phyloP scores from a whole-genome alignment of 177 flowering plant genomes.

The Vitis hybrid region DNA sequence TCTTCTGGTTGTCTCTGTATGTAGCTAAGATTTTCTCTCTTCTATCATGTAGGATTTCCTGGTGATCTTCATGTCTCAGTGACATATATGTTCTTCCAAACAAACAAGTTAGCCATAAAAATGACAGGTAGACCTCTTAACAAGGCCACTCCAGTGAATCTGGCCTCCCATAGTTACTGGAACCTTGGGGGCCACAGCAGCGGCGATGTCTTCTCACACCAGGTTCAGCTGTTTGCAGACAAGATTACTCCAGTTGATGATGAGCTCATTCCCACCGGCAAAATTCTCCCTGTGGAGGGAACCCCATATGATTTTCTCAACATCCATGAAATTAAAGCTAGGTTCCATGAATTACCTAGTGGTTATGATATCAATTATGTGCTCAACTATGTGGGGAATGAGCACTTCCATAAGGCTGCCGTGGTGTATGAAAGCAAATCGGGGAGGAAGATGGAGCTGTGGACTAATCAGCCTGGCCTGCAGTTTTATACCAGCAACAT shows the following conservation, averaged over 20 bases:
- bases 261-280: constrained; percentile 27
- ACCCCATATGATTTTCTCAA: constrained; percentile 42
- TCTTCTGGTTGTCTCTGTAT: too few relatives aligned
- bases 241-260: constrained; percentile 44
- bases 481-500: constrained; percentile 67
- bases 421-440: constrained; percentile 42
- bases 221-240: constrained; percentile 53
- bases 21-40: background rate
- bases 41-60: constrained; percentile 57
- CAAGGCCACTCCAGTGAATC: constrained; percentile 82
- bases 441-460: constrained; percentile 71
- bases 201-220: constrained; percentile 62
- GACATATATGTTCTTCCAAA: constrained; percentile 36
- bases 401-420: constrained; percentile 45
- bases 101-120: constrained; percentile 32
- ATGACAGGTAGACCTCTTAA: constrained; percentile 62
- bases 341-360: constrained; percentile 35
- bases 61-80: constrained; percentile 56
- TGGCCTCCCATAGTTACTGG: constrained; percentile 82
- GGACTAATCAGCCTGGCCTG: constrained; percentile 62
- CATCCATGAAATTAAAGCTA: constrained; percentile 44
- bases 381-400: constrained; percentile 21
- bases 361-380: constrained; percentile 82
- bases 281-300: constrained; percentile 14
- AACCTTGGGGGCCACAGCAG: constrained; percentile 80